phyloP scores from a whole-genome alignment of 1,139 yeast species.

The Pichia sp. region DNA sequence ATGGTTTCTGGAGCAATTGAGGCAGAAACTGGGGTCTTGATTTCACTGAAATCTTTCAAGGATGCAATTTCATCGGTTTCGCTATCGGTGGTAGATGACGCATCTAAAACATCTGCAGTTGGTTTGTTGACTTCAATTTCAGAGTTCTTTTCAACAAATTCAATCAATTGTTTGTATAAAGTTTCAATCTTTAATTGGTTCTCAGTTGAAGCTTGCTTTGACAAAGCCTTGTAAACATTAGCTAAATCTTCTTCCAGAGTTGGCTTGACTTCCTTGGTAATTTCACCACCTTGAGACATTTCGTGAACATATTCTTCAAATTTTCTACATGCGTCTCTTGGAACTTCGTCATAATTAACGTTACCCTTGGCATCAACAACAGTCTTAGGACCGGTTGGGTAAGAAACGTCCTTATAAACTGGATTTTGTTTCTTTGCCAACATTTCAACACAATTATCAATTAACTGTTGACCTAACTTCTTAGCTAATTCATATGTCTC shows the following conservation, averaged over 20 bases:
- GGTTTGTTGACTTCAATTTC: slow-evolving; percentile 51
- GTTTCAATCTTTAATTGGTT: slow-evolving; percentile 73
- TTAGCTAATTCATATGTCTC: slow-evolving; percentile 84
- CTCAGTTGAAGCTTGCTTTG: slow-evolving; percentile 55
- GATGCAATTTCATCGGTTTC: slow-evolving; percentile 76
- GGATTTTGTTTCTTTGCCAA: slow-evolving; percentile 52
- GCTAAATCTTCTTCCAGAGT: slow-evolving; percentile 80
- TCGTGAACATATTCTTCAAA: slow-evolving; percentile 92
- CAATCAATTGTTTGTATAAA: slow-evolving; percentile 69
- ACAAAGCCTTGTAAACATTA: slow-evolving; percentile 72
- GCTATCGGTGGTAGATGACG: slow-evolving; percentile 22
- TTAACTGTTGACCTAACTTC: slow-evolving; percentile 83
- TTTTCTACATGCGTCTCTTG: slow-evolving; percentile 88
- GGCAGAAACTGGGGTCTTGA: slow-evolving; percentile 65
- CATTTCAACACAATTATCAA: slow-evolving; percentile 92
- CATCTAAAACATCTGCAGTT: slow-evolving; percentile 37
- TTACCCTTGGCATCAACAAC: slow-evolving; percentile 83
- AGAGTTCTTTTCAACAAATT: slow-evolving; percentile 59
- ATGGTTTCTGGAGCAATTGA: slow-evolving; percentile 76
- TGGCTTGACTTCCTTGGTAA: slow-evolving; percentile 63
- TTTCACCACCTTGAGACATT: slow-evolving; percentile 92
- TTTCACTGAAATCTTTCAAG: slow-evolving; percentile 63
- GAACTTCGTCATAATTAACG: slow-evolving; percentile 72
- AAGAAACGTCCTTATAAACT: slow-evolving; percentile 88
- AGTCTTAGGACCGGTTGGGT: slow-evolving; percentile 94